Base-by-base conservation (phyloP, 2,329 filamentous ascomycete species). In the Alternaria viburni region DNA sequence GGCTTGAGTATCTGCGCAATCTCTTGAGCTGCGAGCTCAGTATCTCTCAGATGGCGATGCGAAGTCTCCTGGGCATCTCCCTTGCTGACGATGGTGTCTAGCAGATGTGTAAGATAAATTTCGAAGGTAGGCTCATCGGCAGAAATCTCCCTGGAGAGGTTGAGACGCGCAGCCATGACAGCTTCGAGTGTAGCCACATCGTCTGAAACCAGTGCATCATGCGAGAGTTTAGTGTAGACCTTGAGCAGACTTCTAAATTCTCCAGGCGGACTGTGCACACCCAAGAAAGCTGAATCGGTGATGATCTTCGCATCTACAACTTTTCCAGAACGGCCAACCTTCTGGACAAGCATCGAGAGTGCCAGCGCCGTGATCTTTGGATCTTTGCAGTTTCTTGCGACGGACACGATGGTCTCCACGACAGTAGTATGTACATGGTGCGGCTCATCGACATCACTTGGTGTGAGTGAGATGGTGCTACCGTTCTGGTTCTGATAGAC, bases 331-430 rank as follows among this genome's bases (percentile, higher is more conserved):
- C 96, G 95, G 64, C 91, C 90, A 61, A 98, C 88, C 79, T 99
- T 98, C 76, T 99, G 96, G n/a, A 97, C 82, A 23, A 99, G 88
- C 90, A 99, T 97, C 1, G 93, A 96, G 72, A 97, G 91, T 3
- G 94, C 95, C 56, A 99, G 84, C 6, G 94, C 94, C 7, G 91
- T 96, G 57, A 99, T 97, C 81, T 97, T 97, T 63, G 93, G 90
- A 73, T 99, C 94, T 51, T 91, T 87, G 76, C 90, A 93, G 61
- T 88, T 90, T 21, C 87, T 88, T 1, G 96, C 93, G 76, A 99
- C 93, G n/a, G 90, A 90, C 61, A 96, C 95, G 65, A 99, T 95
- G 0, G 95, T 93, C 75, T 96, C 90, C n/a, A 98, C 89, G n/a
- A 98, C 91, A 66, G 95, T 96, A 36, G 89, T 88, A 76, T 96